phyloP scores from a whole-genome alignment of 2,329 filamentous ascomycete genomes.

The Aureobasidium uvarum region DNA sequence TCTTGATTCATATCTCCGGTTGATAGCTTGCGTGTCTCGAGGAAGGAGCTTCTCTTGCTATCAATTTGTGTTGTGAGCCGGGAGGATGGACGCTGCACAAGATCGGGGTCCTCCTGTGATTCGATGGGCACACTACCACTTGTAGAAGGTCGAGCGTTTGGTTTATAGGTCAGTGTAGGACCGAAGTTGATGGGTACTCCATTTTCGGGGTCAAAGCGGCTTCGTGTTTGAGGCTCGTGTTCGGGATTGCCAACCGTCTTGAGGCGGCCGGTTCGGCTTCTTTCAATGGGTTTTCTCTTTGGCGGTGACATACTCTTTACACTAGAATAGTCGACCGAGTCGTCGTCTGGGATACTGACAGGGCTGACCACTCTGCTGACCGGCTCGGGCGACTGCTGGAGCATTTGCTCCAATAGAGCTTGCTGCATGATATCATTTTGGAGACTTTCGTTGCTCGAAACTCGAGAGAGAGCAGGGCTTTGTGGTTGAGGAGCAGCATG shows the following conservation, averaged over 20 bases:
- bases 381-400: slow-evolving; percentile 35
- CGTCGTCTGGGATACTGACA: slow-evolving; percentile 59
- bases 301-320: slow-evolving; percentile 48
- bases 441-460: slow-evolving; percentile 45
- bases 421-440: slow-evolving; percentile 47
- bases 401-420: slow-evolving; percentile 44
- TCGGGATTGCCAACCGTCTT: slow-evolving; percentile 67
- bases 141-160: slow-evolving; percentile 55
- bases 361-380: slow-evolving; percentile 29
- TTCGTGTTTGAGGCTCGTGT: slow-evolving; percentile 46
- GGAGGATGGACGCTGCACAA: slow-evolving; percentile 26
- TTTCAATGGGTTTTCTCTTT: slow-evolving; percentile 56
- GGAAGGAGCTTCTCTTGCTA: slow-evolving; percentile 37
- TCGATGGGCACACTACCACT: slow-evolving; percentile 41
- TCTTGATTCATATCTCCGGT: slow-evolving; percentile 43
- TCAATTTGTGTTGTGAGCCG: slow-evolving; percentile 6
- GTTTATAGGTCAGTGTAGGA: slow-evolving; percentile 69
- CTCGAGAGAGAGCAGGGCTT: slow-evolving; percentile 29
- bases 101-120: neutral
- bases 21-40: slow-evolving; percentile 34
- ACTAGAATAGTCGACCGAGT: slow-evolving; percentile 74
- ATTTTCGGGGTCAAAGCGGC: slow-evolving; percentile 37
- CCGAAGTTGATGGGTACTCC: slow-evolving; percentile 81
- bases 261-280: slow-evolving; percentile 73
- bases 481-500: neutral